Conservation (phyloP, 345 rosid species). For the Aegle marmelos region DNA sequence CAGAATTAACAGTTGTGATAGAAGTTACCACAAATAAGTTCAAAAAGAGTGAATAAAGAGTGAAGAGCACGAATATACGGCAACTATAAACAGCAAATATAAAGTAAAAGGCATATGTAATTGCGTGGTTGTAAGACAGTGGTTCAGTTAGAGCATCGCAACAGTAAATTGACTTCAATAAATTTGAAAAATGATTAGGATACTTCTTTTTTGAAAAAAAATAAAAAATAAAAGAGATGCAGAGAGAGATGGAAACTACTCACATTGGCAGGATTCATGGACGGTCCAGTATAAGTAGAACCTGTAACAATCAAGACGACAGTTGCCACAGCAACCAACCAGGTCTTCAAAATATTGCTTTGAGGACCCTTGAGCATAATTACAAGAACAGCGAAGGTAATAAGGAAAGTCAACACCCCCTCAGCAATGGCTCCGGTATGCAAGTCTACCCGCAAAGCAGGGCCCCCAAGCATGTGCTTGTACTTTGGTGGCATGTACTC, state of each 20-base stretch:
- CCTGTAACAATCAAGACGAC: slow-evolving; percentile 61
- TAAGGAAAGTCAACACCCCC: slow-evolving; percentile 74
- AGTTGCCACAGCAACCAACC: slow-evolving; percentile 66
- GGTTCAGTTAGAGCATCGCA: not conserved
- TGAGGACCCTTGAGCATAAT: slow-evolving; percentile 78
- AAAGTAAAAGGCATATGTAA: not conserved
- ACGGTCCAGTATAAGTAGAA: slow-evolving; percentile 73
- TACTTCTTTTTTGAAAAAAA: no score
- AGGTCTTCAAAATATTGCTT: slow-evolving; percentile 43
- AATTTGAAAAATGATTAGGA: not conserved
- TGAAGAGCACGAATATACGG: not conserved
- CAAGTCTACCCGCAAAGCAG: slow-evolving; percentile 65
- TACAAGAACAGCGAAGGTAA: slow-evolving; percentile 62
- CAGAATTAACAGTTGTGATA: not conserved
- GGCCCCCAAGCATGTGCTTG: slow-evolving; percentile 71
- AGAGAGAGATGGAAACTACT: slow-evolving; percentile 30
- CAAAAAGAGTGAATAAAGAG: not conserved
- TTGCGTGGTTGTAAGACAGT: not conserved
- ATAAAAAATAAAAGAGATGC: no score
- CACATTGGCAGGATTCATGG: slow-evolving; percentile 99
- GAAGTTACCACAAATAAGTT: not conserved
- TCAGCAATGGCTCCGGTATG: slow-evolving; percentile 88
- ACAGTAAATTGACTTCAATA: not conserved
- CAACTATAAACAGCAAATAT: no score
- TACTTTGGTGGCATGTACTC: slow-evolving; percentile 71